Base-by-base conservation (phyloP, 2,329 filamentous ascomycete species). In the Colletotrichum destructivum region DNA sequence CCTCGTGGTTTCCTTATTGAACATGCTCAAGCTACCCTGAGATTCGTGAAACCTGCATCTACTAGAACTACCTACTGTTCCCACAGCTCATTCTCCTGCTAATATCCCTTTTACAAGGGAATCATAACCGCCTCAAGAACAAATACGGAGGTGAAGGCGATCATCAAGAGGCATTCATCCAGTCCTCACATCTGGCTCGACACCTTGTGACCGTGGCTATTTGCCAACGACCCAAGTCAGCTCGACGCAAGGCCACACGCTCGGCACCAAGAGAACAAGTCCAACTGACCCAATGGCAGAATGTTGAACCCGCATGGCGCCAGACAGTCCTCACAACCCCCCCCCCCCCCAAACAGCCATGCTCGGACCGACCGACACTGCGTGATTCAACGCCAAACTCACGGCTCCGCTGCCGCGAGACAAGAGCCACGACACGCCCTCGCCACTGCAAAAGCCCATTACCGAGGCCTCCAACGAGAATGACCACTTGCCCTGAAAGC, bases 351-450 rank as follows among this genome's bases (percentile, higher is more conserved):
- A 11, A 23, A 11, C 26, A 4, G 44, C n/a, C 12, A 21, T n/a
- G 46, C 31, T 51, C 59, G 31, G 59, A 62, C 59, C 31, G 59
- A 47, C n/a, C 26, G 26, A 26, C 26, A 51, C 46, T 15, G 18
- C 38, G 21, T 35, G 59, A 40, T 49, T 38, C 46, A 51, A 40
- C 46, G 12, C 44, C 40, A 40, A 15, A 21, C 31, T 23, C 12
- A 21, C 26, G 59, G 59, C 46, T 51, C 35, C 46, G 46, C 59
- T 49, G 31, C 46, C 47, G 35, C 46, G 59, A 51, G 59, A 62
- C 59, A 62, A 62, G 31, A 62, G n/a, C 26, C 47, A 51, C 46
- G 46, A 62, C 23, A 40, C 35, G 15, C 26, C 23, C 31, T 15
- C 16, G 13, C 60, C 46, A 40, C n/a, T n/a, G 35, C 15, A 3